Base-by-base conservation (phyloP, 2,329 filamentous ascomycete species). In the Penicillium aurantiogriseum region DNA sequence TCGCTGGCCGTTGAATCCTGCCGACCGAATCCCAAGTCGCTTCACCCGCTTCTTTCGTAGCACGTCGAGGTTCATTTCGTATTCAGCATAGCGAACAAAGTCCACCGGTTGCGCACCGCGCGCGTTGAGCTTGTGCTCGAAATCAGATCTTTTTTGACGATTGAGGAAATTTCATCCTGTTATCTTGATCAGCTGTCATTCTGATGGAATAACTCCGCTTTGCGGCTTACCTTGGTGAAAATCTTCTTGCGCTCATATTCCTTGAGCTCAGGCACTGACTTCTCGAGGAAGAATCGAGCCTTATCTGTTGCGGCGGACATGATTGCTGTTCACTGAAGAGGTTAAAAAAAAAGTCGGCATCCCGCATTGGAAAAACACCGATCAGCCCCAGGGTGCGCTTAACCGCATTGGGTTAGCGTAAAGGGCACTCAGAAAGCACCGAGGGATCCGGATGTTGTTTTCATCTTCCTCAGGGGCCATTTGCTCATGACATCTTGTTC, bases 281-380 rank as follows among this genome's bases (percentile, higher is more conserved):
- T 89, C 79, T 99, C 94, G 63, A 97, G 84, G 76, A 90, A 97
- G 77, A 93, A 97, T 57, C 93, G 90, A 55, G 93, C 94, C 77
- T 97, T 97, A 71, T 97, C 94, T 62, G 90, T 88, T 57, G 94
- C 88, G 42, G 86, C 88, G 1, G 92, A 85, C 91, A 96, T 96
- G 58, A 51, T 68, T 69, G 68, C 57, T 44, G 54, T 53, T 54
- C 50, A 27, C 33, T 59, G 43, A 38, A 51, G 49, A 46, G 55
- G 19, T 51, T 40, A 54, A 51, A 61, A 56, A 63, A 66, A 67
- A 71, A 74, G 62, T 69, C 65, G 64, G 64, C 60, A 70, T 71
- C 69, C 69, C 69, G 67, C 68, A 67, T 58, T 38, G 57, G 60
- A 65, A 64, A 63, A 60, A 60, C 65, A 62, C 51, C 54, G 59